phyloP scores from a whole-genome alignment of 1,284 basidiomycete species.

The Pseudozyma tsukubaensis region DNA sequence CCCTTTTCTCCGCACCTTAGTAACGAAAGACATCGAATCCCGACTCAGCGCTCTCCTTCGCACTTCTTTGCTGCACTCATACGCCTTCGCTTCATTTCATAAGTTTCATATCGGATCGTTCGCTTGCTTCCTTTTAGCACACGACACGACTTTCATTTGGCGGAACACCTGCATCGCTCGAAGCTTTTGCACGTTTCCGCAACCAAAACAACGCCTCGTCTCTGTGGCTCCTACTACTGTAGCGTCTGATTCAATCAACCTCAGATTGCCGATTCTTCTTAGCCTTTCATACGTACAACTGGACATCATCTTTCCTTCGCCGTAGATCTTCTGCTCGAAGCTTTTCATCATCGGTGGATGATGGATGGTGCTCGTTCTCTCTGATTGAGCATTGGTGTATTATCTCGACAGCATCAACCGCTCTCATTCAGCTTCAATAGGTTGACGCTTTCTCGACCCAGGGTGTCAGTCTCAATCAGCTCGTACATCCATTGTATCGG shows the following conservation, averaged over 20 bases:
- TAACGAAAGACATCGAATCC: background rate
- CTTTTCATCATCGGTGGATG: slow-evolving; percentile 19
- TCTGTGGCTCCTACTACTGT: background rate
- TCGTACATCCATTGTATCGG: background rate
- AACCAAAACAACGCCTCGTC: background rate
- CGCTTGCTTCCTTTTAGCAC: background rate
- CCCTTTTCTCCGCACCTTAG: background rate
- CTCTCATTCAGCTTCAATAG: slow-evolving; percentile 15
- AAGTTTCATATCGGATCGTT: background rate
- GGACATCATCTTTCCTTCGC: slow-evolving; percentile 1
- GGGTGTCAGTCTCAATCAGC: background rate
- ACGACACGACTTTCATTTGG: background rate
- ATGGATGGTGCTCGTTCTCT: slow-evolving; percentile 23
- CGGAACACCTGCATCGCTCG: background rate
- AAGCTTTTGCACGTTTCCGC: background rate
- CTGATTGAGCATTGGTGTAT: slow-evolving; percentile 42
- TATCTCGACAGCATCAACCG: slow-evolving; percentile 18
- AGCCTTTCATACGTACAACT: background rate
- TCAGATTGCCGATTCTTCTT: background rate
- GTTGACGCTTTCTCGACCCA: background rate
- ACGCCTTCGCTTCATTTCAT: background rate
- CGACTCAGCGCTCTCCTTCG: background rate
- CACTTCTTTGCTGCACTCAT: too few species aligned
- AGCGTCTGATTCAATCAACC: slow-evolving; percentile 5
- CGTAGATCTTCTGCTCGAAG: background rate